Evolutionary conservation across 805 yeast species (phyloP).

Genomic region (Ascoidea asiatica): DNA sequence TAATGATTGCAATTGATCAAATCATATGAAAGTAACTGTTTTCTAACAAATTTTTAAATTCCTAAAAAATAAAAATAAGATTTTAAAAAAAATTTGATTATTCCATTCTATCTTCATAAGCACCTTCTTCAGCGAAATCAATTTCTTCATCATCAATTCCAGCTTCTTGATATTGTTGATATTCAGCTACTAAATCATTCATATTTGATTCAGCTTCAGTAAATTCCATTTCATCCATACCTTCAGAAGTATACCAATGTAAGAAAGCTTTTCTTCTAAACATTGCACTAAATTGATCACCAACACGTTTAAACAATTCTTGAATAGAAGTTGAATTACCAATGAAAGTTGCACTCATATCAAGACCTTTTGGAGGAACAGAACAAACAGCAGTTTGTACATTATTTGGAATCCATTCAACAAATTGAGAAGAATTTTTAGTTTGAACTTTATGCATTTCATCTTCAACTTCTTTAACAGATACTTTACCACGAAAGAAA

Average conservation of each 20-base stretch:
- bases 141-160: constrained; percentile 60
- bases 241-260: constrained; percentile 93
- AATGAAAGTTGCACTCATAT: constrained; percentile 84
- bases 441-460: constrained; percentile 79
- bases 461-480: constrained; percentile 89
- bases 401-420: constrained; percentile 93
- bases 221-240: constrained; percentile 93
- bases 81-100: constrained; percentile 6
- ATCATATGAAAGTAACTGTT: too few species aligned
- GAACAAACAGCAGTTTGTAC: constrained; percentile 91
- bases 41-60: too few species aligned
- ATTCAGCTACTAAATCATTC: constrained; percentile 79
- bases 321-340: constrained; percentile 91
- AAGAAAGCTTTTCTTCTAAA: constrained; percentile 88
- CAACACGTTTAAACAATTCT: constrained; percentile 80
- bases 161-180: constrained; percentile 86
- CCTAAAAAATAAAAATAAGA: not conserved
- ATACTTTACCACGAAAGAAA: constrained; percentile 86
- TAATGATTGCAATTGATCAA: too few species aligned
- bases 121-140: constrained; percentile 56
- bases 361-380: constrained; percentile 74
- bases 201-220: constrained; percentile 88
- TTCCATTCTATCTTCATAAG: constrained; percentile 35
- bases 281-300: constrained; percentile 85
- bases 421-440: constrained; percentile 71